Base-by-base conservation (phyloP, 495 filamentous ascomycete genomes). In the Xylaria cubensis region DNA sequence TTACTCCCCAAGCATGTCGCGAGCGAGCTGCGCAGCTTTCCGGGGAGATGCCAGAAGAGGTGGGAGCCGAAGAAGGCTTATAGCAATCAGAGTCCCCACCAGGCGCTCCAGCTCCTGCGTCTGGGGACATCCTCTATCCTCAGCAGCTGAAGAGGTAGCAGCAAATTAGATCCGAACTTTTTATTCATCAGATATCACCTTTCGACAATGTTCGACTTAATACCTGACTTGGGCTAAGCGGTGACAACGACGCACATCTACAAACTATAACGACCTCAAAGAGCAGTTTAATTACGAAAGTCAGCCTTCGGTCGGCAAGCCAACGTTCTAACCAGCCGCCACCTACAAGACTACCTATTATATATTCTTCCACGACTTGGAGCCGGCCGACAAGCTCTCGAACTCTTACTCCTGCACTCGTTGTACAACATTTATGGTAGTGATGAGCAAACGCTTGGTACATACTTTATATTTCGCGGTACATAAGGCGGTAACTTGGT, bases 1-100 rank as follows among this genome's bases (percentile, higher is more conserved):
- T 95, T 77, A 94, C 93, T 12, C 91, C 94, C 13, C 88, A 88
- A 46, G 93, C 93, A 21, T 97, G 94, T 84, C 90, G 90, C 76
- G 92, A 95, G 76, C 92, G 93, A 78, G 93, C 93, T 55, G 80
- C 82, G 67, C 88, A 93, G 79, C 76, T 91, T 70, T 74, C 74
- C 67, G 82, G 81, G 42, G 82, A 74, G 70, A 76, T 73, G 53
- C 71, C 72, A 56, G 69, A 73, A 55, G 76, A 75, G 17, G 77
- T 76, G 41, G 77, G 73, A 59, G 74, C 73, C 64, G 76, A 78
- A 55, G 76, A 84, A 53, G 75, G 76, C 81, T 83, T 87, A 87
- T 87, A 88, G 82, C 85, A 87, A 84, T 86, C 82, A 83, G 74
- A 77, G 85, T 86, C 85, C 79, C 85, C 85, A 70, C 82, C 81